Evolutionary conservation across 345 rosid genomes (phyloP).

Genomic region (Rhodomyrtus tomentosa): DNA sequence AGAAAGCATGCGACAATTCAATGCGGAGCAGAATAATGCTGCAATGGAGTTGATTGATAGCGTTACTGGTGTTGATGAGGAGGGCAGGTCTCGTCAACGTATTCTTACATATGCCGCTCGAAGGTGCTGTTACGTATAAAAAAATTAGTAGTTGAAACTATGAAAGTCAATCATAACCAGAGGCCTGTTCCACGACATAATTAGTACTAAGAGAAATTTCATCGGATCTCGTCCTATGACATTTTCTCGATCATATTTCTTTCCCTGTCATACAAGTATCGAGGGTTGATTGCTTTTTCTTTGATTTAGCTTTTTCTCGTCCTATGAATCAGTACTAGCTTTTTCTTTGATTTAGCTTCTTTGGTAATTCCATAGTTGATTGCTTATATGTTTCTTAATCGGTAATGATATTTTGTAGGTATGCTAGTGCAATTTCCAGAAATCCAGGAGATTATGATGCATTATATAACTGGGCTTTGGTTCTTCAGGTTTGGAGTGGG

Average conservation of each 20-base stretch:
- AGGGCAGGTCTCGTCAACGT: conserved; percentile 94
- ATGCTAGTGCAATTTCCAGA: conserved; percentile 79
- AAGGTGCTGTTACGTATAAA: conserved; percentile 29
- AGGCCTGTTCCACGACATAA: background rate
- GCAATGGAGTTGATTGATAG: conserved; percentile 86
- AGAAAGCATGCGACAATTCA: conserved; percentile 37
- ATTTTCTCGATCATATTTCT: background rate
- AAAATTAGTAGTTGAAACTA: background rate
- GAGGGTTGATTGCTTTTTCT: background rate
- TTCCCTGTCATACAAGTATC: background rate
- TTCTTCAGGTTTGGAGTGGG: conserved; percentile 70
- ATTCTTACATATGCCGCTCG: conserved; percentile 95
- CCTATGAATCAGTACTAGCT: too few species aligned
- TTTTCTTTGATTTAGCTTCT: background rate
- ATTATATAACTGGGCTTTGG: conserved; percentile 95
- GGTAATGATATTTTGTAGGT: conserved; percentile 31
- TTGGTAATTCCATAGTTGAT: background rate
- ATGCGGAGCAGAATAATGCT: conserved; percentile 49
- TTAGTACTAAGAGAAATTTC: background rate
- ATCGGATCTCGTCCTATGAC: background rate
- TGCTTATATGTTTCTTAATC: background rate
- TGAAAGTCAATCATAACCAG: background rate
- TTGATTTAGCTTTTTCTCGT: background rate
- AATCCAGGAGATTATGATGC: conserved; percentile 97
- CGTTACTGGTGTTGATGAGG: conserved; percentile 80